A percentile compares a stretch with the other conserved stretches of the same genome.
Conservation (phyloP, 2,329 filamentous ascomycete species). For the Trichophyton simii region DNA sequence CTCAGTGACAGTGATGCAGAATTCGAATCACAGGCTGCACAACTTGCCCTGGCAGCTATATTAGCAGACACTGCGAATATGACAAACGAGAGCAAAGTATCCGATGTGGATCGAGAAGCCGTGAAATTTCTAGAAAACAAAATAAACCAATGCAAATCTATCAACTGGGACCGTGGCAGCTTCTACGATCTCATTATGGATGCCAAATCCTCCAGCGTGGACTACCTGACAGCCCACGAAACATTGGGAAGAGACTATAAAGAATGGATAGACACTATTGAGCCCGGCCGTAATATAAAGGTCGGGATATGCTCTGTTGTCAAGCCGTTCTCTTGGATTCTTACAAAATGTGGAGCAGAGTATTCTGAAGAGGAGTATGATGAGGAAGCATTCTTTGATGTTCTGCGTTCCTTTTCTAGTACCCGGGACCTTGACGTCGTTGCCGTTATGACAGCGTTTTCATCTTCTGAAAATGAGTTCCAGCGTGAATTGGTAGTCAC, state of each 20-base stretch:
- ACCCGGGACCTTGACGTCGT: slow-evolving; percentile 40
- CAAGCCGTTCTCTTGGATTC: slow-evolving; percentile 42
- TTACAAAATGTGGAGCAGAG: slow-evolving; percentile 29
- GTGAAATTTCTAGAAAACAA: slow-evolving; percentile 41
- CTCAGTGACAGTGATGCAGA: slow-evolving; percentile 21
- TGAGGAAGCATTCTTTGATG: slow-evolving; percentile 26
- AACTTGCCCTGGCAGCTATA: slow-evolving; percentile 31
- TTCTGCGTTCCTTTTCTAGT: slow-evolving; percentile 35
- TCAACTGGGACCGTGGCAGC: slow-evolving; percentile 34
- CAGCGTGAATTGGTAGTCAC: slow-evolving; percentile 42
- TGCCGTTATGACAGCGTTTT: slow-evolving; percentile 48
- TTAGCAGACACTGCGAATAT: slow-evolving; percentile 35
- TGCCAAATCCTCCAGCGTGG: slow-evolving; percentile 45
- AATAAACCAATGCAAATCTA: slow-evolving; percentile 14
- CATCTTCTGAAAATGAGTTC: slow-evolving; percentile 31
- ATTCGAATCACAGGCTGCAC: slow-evolving; percentile 23
- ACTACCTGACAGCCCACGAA: slow-evolving; percentile 41
- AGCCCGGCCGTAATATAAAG: slow-evolving; percentile 18
- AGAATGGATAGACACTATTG: slow-evolving; percentile 39
- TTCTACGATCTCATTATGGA: slow-evolving; percentile 42
- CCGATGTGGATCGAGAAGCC: slow-evolving; percentile 38
- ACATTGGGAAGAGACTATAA: slow-evolving; percentile 53
- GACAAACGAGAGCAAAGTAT: slow-evolving; percentile 33
- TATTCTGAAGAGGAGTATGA: slow-evolving; percentile 7
- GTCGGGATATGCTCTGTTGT: slow-evolving; percentile 50